Conservation (phyloP, 2,329 filamentous ascomycete species). For the Periconia digitata region DNA sequence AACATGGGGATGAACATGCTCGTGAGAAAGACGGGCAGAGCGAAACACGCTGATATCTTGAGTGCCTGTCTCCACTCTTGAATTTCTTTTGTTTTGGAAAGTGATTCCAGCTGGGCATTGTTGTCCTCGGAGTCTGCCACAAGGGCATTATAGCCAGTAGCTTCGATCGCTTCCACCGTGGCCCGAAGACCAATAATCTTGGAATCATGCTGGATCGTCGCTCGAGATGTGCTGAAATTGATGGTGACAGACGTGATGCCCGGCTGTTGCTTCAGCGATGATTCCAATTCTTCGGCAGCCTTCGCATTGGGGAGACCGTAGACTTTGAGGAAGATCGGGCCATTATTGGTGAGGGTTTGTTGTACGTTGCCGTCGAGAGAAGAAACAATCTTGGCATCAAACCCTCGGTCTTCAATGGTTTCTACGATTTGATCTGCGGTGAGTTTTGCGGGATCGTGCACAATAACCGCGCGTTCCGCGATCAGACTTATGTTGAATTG, state of each 20-base stretch:
- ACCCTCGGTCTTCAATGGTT: conserved; percentile 86
- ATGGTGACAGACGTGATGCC: conserved; percentile 77
- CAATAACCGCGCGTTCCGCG: conserved; percentile 85
- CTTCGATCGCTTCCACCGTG: conserved; percentile 80
- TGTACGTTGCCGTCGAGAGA: conserved; percentile 62
- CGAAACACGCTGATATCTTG: conserved; percentile 74
- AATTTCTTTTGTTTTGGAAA: conserved; percentile 95
- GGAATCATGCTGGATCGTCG: conserved; percentile 73
- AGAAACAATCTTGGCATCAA: conserved; percentile 81
- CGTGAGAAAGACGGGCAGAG: conserved; percentile 85
- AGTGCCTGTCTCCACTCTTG: conserved; percentile 89
- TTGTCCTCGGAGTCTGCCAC: conserved; percentile 92
- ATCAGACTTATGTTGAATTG: conserved; percentile 95
- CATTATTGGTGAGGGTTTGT: conserved; percentile 57
- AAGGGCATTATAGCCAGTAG: conserved; percentile 82
- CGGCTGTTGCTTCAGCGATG: conserved; percentile 62
- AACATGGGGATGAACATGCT: conserved; percentile 95
- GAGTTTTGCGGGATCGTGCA: conserved; percentile 75
- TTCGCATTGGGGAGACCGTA: conserved; percentile 76
- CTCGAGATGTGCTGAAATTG: conserved; percentile 71
- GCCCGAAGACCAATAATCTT: conserved; percentile 74
- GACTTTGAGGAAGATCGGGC: conserved; percentile 76
- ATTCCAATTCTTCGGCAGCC: conserved; percentile 72
- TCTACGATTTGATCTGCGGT: conserved; percentile 73
- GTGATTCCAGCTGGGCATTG: conserved; percentile 91